Percentiles rank a stretch among this genome's conserved stretches.
Evolutionary conservation across 2,329 filamentous ascomycete genomes (phyloP).

Genomic region (Xylariaceae sp.): DNA sequence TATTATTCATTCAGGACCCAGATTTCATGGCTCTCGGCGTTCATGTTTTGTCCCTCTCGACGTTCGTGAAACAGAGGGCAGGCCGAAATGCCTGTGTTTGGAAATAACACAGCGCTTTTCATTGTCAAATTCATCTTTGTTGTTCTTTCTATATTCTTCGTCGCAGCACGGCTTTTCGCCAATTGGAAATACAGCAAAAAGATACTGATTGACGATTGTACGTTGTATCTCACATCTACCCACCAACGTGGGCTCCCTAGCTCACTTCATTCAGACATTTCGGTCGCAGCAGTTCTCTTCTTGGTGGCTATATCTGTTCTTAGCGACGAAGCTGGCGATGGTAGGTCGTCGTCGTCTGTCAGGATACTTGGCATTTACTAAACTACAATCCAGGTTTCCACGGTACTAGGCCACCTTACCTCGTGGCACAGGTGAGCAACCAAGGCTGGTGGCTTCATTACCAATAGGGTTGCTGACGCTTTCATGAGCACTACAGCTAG

Average conservation of each 20-base stretch:
- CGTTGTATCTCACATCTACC: background rate
- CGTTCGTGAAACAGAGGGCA: no score
- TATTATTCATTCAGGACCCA: slow-evolving; percentile 4
- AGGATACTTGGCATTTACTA: slow-evolving; percentile 3
- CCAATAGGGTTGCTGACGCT: no score
- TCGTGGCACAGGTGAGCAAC: slow-evolving; percentile 12
- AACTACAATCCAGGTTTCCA: slow-evolving; percentile 13
- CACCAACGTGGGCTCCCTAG: background rate
- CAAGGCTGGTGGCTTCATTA: background rate
- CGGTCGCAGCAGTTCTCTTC: slow-evolving; percentile 15
- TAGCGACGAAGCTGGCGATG: slow-evolving; percentile 15
- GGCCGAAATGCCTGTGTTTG: no score
- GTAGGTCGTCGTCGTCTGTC: background rate
- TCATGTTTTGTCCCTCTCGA: no score
- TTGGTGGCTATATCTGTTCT: slow-evolving; percentile 8
- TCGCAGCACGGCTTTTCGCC: slow-evolving; percentile 12
- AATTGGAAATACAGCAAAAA: slow-evolving; percentile 17
- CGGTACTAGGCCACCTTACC: slow-evolving; percentile 7
- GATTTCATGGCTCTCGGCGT: no score
- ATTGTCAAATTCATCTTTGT: slow-evolving; percentile 15
- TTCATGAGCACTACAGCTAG: slow-evolving; percentile 5
- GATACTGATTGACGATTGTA: slow-evolving; percentile 17
- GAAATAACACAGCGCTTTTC: slow-evolving; percentile 2
- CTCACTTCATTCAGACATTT: slow-evolving; percentile 9
- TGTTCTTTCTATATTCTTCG: slow-evolving; percentile 6